These are phyloP conservation scores for Nicotiana tabacum DNA, from an alignment of 257 asterid species.

Conservation along the genomic window DNA sequence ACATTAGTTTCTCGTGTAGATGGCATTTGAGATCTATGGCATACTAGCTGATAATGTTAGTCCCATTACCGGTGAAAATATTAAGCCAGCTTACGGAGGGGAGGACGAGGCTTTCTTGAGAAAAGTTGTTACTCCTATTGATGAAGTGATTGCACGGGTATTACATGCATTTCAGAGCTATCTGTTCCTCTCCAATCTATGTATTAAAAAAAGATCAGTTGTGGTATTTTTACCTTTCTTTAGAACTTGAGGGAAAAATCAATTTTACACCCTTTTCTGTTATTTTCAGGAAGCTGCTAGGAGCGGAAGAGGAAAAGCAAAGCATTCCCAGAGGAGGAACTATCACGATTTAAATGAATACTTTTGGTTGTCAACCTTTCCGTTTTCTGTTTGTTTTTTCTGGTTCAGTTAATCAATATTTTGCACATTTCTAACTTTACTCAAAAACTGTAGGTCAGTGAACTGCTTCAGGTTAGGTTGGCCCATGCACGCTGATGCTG, in stretches of 20 bases:
- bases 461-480: constrained; percentile 98
- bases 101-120: constrained; percentile 90
- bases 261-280: neutral
- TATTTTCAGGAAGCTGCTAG: constrained; percentile 77
- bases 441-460: constrained; percentile 57
- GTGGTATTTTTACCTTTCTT: constrained; percentile 1
- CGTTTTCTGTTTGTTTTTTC: constrained; percentile 4
- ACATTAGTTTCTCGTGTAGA: constrained; percentile 31
- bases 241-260: neutral
- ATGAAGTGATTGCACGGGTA: constrained; percentile 94
- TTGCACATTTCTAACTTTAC: constrained; percentile 13
- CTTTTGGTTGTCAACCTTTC: constrained; percentile 58
- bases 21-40: constrained; percentile 97
- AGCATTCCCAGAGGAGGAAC: constrained; percentile 97
- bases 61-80: constrained; percentile 94
- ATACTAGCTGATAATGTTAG: constrained; percentile 99
- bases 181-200: neutral
- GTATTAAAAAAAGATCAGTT: neutral
- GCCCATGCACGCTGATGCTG: constrained; percentile 99
- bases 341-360: constrained; percentile 94
- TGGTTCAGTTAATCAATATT: neutral
- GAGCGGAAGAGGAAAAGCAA: constrained; percentile 79
- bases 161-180: neutral
- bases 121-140: constrained; percentile 91
- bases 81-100: constrained; percentile 98